Conservation (phyloP, 2,329 filamentous ascomycete genomes). For the Penicillium sp. region DNA sequence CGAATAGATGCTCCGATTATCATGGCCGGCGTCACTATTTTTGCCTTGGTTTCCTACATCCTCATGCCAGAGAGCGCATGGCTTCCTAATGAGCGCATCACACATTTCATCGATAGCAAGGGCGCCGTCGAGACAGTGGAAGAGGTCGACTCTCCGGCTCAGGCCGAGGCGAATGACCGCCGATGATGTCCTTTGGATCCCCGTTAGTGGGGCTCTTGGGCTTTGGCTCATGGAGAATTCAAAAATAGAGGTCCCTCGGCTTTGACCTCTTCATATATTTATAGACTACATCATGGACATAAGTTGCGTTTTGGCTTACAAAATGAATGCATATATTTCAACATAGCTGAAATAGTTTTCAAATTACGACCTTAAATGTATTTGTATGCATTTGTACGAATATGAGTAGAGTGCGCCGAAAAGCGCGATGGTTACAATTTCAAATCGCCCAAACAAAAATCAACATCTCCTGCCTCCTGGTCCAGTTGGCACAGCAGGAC, state of each 20-base stretch:
- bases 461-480: too few species aligned
- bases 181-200: conserved; percentile 6
- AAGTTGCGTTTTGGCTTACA: not conserved
- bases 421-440: too few species aligned
- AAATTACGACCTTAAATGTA: not conserved
- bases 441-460: too few species aligned
- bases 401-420: too few species aligned
- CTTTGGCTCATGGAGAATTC: not conserved
- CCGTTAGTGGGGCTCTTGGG: not conserved
- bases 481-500: too few species aligned
- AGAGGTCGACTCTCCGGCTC: conserved; percentile 17
- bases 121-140: conserved; percentile 30
- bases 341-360: not conserved
- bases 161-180: conserved; percentile 3
- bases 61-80: conserved; percentile 49
- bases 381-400: too few species aligned
- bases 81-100: conserved; percentile 47
- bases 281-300: not conserved
- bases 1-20: conserved; percentile 50
- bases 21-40: conserved; percentile 50
- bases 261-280: not conserved
- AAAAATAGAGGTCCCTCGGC: not conserved
- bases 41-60: conserved; percentile 50
- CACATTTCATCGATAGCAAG: conserved; percentile 44
- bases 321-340: not conserved